Conservation (phyloP, 2,329 filamentous ascomycete species). For the Pseudocercospora musae region DNA sequence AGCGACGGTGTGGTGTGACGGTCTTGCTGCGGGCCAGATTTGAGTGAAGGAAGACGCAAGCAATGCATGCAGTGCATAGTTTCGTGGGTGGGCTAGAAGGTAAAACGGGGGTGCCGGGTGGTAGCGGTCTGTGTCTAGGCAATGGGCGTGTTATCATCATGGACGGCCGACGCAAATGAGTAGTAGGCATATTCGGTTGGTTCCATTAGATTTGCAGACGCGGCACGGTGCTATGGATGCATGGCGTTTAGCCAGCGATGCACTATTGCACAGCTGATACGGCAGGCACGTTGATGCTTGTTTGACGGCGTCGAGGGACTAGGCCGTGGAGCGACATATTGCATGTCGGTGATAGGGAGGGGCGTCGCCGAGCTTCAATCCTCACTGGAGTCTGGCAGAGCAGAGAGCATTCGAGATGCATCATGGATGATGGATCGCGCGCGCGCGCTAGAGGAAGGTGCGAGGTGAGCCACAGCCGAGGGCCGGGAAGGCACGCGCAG, state of each 20-base stretch:
- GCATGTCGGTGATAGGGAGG: background rate
- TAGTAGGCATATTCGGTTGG: too few relatives aligned
- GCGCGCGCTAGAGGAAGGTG: too few relatives aligned
- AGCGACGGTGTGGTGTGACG: slow-evolving; percentile 9
- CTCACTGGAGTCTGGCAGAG: too few relatives aligned
- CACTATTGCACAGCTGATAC: slow-evolving; percentile 7
- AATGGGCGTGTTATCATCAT: too few relatives aligned
- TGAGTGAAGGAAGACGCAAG: background rate
- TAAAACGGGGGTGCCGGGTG: background rate
- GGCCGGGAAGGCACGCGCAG: too few relatives aligned
- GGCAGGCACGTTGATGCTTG: slow-evolving; percentile 4
- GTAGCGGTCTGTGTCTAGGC: slow-evolving; percentile 3
- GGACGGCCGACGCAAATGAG: too few relatives aligned
- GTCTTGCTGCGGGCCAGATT: slow-evolving; percentile 9
- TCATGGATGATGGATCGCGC: too few relatives aligned
- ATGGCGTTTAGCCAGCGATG: slow-evolving; percentile 9
- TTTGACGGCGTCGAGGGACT: background rate
- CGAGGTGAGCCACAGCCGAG: slow-evolving; percentile 1
- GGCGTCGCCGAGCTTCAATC: too few relatives aligned
- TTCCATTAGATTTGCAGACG: background rate
- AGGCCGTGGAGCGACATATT: background rate
- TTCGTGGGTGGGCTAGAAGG: slow-evolving; percentile 2
- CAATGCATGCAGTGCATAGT: background rate
- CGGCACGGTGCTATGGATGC: slow-evolving; percentile 11
- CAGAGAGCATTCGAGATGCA: background rate